Evolutionary conservation across 2,329 filamentous ascomycete genomes (phyloP).

Genomic region (Raffaelea arxii): DNA sequence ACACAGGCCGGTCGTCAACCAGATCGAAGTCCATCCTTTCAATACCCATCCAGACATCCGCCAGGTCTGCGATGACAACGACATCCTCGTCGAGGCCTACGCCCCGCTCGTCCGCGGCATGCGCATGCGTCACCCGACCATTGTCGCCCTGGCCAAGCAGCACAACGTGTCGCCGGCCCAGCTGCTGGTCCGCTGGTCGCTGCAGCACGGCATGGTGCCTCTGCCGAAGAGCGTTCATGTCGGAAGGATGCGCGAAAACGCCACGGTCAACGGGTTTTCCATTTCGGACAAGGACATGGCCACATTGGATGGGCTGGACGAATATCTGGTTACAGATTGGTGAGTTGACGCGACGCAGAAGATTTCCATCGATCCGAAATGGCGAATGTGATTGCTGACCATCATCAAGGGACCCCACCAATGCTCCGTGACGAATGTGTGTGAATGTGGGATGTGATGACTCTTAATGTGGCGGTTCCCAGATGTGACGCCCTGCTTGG

Average conservation of each 20-base stretch:
- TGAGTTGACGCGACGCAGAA: conserved; percentile 15
- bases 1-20: conserved; percentile 64
- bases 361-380: background rate
- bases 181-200: conserved; percentile 65
- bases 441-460: background rate
- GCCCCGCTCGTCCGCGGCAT: conserved; percentile 64
- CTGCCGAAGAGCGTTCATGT: conserved; percentile 62
- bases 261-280: conserved; percentile 47
- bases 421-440: background rate
- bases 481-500: background rate
- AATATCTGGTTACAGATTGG: conserved; percentile 64
- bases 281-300: conserved; percentile 56
- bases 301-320: conserved; percentile 55
- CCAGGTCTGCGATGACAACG: conserved; percentile 53
- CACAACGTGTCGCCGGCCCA: conserved; percentile 65
- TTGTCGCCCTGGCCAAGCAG: conserved; percentile 53
- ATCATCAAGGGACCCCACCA: background rate
- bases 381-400: background rate
- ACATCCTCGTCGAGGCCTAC: conserved; percentile 69
- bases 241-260: conserved; percentile 57
- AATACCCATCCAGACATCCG: conserved; percentile 62
- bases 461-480: no score
- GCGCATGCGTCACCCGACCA: conserved; percentile 57
- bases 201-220: conserved; percentile 65
- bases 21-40: conserved; percentile 77